Base-by-base conservation (phyloP, 305 asterid genomes). In the Fraxinus latifolia region DNA sequence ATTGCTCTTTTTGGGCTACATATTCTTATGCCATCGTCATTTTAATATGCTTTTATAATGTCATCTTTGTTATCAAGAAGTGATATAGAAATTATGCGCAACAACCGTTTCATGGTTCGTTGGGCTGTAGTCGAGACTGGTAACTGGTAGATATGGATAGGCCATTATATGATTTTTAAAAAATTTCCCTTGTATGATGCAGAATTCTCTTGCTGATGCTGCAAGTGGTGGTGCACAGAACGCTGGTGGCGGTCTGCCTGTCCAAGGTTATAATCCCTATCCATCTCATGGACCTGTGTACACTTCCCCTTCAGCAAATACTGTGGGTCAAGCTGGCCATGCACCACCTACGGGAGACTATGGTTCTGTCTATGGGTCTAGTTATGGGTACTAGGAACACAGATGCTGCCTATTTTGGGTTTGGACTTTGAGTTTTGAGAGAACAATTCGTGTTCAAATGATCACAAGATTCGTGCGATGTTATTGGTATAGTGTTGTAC, bases 201-300 rank as follows among this genome's bases (percentile, higher is more conserved):
- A 91, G 95, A 91, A 89, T 84, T 84, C 86, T 53, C 84, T 91
- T 32, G 92, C 92, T 67, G 95, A 90, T 29, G 92, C 92, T n/a
- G 86, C 89, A 60, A 79, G 55, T 77, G 82, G 85, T 73, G 82
- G 85, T 73, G 83, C 86, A 77, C 91, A 88, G 80, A 88, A 87
- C 53, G 12, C 89, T 65, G 83, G 79, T 25, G 85, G 86, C 12
- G 90, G 87, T 78, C 90, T 87, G 71, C 91, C 93, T 75, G 83
- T 79, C 77, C 93, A 85, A 78, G 90, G 87, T 79, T 90, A 91
- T 55, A 91, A 90, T 83, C 86, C 92, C 17, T 90, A 90, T 47
- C 77, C 87, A 7, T 76, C 87, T 78, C 91, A 87, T 8, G 89
- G 87, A 60, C 87, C 90, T 12, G 83, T 78, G 58, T 91, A 88